These are phyloP conservation scores for Xanthoconium separans DNA, from an alignment of 1,284 basidiomycete species.

Conservation along the genomic window DNA sequence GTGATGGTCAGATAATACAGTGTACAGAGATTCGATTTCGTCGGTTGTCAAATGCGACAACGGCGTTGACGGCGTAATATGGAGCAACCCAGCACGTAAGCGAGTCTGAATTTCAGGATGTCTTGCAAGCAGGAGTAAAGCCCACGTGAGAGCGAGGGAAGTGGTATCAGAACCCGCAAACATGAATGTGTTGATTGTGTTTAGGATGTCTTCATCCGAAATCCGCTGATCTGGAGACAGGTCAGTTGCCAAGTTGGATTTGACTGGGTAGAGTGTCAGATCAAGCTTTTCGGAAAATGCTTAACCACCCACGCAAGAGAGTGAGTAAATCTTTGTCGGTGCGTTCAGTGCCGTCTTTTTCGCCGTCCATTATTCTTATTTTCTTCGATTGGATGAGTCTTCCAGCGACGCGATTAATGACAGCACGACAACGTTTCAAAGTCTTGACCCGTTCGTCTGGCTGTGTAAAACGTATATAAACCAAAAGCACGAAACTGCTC, in stretches of 20 bases:
- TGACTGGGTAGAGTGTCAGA: slow-evolving; percentile 46
- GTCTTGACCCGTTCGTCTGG: slow-evolving; percentile 51
- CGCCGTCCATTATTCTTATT: slow-evolving; percentile 56
- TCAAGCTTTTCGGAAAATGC: neutral
- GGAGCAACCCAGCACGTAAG: slow-evolving; percentile 60
- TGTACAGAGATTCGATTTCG: slow-evolving; percentile 59
- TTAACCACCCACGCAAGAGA: slow-evolving; percentile 51
- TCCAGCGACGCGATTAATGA: slow-evolving; percentile 67
- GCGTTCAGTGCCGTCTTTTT: slow-evolving; percentile 46
- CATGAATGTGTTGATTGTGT: slow-evolving; percentile 84
- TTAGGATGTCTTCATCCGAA: slow-evolving; percentile 76
- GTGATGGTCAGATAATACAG: slow-evolving; percentile 58
- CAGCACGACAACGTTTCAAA: slow-evolving; percentile 53
- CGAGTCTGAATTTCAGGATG: slow-evolving; percentile 62
- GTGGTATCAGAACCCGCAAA: slow-evolving; percentile 87
- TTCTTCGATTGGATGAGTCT: slow-evolving; percentile 72
- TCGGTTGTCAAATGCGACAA: slow-evolving; percentile 49
- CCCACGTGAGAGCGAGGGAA: slow-evolving; percentile 77
- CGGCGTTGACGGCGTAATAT: slow-evolving; percentile 38
- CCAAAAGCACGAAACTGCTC: neutral
- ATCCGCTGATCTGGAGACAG: slow-evolving; percentile 67
- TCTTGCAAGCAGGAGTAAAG: slow-evolving; percentile 65
- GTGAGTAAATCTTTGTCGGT: slow-evolving; percentile 65
- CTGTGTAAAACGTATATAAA: slow-evolving; percentile 36
- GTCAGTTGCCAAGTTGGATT: slow-evolving; percentile 67